Base-by-base conservation (phyloP, 176 grass and related monocot genomes). In the Triticum urartu region DNA sequence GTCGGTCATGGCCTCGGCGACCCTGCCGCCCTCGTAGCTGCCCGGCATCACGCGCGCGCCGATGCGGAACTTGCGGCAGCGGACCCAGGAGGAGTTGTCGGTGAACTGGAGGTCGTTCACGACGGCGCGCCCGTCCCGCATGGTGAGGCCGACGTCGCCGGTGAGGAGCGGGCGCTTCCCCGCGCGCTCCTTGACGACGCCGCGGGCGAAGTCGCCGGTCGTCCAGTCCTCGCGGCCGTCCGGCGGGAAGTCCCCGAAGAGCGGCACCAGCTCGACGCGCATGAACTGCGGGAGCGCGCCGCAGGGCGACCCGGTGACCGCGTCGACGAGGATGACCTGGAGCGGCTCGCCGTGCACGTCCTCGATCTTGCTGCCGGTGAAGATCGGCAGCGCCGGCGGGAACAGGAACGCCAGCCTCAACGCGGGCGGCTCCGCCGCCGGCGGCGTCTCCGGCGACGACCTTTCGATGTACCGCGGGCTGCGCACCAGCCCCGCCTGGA, bases 101-200 rank as follows among this genome's bases (percentile, higher is more conserved):
- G 97, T 99, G 85, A 99, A 93, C 48, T 87, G 87, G n/a, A 99
- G 97, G 2, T 99, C 94, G 15, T 43, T 42, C 0, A 97, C 88
- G 13, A 17, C 9, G 32, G 64, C 92, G 22, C 42, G 64, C 1
- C 90, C 94, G 25, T 97, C 92, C 0, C 82, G 70, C 80, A 97
- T 78, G 68, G 85, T 88, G 24, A 94, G 66, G 45, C 9, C 78
- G 5, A 94, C 92, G 1, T 99, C 97, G 34, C 97, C 97, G 1
- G 90, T 88, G 25, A 99, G 89, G 4, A 99, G 88, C 4, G 97
- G 94, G 21, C 97, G 89, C 83, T 96, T 99, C 7, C 97, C 97
- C 1, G 68, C 13, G 3, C 97, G 87, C 86, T 93, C 87, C 85
- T 89, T 97, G 33, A 94, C 76, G 9, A 97, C 24, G 20, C 36